phyloP scores from a whole-genome alignment of 495 filamentous ascomycete genomes.

The Neurospora sp. region DNA sequence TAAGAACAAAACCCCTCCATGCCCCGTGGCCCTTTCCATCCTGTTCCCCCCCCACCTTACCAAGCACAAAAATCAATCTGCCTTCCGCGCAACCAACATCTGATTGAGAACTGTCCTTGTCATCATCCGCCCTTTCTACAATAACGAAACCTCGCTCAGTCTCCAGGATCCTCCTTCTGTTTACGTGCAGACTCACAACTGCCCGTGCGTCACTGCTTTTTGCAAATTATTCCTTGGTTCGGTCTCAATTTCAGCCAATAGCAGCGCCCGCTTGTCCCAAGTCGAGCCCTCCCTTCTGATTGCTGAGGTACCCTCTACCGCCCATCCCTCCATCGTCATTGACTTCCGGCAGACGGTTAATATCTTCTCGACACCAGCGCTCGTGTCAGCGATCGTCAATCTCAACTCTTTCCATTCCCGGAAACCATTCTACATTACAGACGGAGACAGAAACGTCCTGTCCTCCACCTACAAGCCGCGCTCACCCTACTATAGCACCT shows the following conservation, averaged over 20 bases:
- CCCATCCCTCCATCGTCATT: neutral
- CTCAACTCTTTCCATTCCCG: neutral
- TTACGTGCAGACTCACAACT: neutral
- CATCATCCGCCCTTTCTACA: neutral
- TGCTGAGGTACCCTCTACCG: neutral
- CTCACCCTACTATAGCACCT: neutral
- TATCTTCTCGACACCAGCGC: conserved; percentile 10
- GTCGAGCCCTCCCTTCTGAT: neutral
- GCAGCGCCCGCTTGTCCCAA: neutral
- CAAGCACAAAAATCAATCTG: neutral
- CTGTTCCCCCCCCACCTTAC: neutral
- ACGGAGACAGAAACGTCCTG: neutral
- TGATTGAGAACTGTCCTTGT: neutral
- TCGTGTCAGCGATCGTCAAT: neutral
- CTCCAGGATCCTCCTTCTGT: neutral
- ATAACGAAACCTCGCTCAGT: neutral
- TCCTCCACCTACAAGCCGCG: neutral
- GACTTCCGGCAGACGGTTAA: conserved; percentile 1
- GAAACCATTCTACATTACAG: neutral
- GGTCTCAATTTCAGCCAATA: conserved; percentile 8
- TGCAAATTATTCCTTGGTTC: conserved; percentile 15
- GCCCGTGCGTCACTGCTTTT: neutral
- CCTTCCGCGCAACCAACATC: neutral
- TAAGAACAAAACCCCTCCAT: conserved; percentile 1
- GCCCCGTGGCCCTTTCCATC: neutral